Conservation (phyloP, 75 land plant species). For the Pinus tabuliformis region DNA sequence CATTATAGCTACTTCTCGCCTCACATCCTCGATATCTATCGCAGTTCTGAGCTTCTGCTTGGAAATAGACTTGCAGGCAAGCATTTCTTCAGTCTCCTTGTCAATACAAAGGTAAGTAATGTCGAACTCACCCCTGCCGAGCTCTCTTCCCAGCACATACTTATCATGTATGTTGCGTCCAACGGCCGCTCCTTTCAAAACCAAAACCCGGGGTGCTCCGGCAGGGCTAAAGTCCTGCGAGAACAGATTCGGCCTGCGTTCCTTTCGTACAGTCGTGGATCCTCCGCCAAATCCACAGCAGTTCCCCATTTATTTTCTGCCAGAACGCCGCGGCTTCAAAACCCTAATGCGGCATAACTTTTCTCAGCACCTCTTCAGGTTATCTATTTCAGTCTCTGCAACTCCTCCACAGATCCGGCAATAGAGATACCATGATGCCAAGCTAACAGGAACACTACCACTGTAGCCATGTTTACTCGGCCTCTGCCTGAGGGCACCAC, state of each 20-base stretch:
- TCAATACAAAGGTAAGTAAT: constrained; percentile 82
- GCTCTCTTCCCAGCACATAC: constrained; percentile 77
- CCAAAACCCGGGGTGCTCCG: constrained; percentile 28
- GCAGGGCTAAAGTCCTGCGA: constrained; percentile 21
- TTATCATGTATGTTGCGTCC: constrained; percentile 54
- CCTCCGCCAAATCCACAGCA: constrained; percentile 18
- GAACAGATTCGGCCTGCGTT: constrained; percentile 50
- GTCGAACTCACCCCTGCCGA: constrained; percentile 90
- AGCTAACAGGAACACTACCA: no score
- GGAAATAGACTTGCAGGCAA: no score
- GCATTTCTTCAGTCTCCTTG: no score
- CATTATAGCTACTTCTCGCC: no score
- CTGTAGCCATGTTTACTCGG: no score
- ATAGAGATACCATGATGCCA: no score
- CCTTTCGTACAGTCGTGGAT: constrained; percentile 23
- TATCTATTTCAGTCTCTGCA: no score
- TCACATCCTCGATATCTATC: no score
- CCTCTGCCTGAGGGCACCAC: no score
- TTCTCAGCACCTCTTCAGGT: no score
- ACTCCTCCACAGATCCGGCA: no score
- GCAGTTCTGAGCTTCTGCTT: no score
- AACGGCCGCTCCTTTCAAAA: constrained; percentile 47
- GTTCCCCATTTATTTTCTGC: constrained; percentile 25
- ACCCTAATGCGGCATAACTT: neutral
- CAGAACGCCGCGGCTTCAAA: neutral